These are phyloP conservation scores for Coriaria nepalensis DNA, from an alignment of 306 rosid genomes.

Conservation along the genomic window DNA sequence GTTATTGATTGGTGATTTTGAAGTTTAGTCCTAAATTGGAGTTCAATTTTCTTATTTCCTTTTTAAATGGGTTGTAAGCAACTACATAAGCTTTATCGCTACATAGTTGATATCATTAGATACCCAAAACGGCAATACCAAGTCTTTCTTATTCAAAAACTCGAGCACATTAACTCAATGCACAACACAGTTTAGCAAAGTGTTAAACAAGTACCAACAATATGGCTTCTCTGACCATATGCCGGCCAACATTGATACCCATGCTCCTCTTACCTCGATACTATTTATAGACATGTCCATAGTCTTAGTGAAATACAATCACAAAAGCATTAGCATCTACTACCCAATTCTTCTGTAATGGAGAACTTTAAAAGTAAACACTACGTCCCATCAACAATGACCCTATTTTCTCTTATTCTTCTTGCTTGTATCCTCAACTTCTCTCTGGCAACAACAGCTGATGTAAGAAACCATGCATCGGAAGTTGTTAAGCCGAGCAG, in stretches of 20 bases:
- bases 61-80: too few species aligned
- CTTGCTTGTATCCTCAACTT: not conserved
- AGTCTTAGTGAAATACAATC: too few species aligned
- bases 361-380: too few species aligned
- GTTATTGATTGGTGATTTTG: too few species aligned
- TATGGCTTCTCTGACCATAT: constrained; percentile 1
- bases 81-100: not conserved
- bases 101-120: not conserved
- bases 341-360: too few species aligned
- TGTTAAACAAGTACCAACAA: constrained; percentile 2
- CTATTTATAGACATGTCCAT: not conserved
- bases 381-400: too few species aligned
- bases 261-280: not conserved
- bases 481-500: not conserved
- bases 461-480: not conserved
- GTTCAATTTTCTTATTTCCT: too few species aligned
- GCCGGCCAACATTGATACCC: constrained; percentile 12
- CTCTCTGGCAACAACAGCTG: not conserved
- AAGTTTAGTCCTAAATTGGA: too few species aligned
- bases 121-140: not conserved
- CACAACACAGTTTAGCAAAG: constrained; percentile 2
- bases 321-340: too few species aligned
- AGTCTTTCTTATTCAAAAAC: constrained; percentile 2
- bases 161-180: not conserved
- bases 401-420: not conserved